Base-by-base conservation (phyloP, 148 eudicot genomes). In the Limonium bicolor region DNA sequence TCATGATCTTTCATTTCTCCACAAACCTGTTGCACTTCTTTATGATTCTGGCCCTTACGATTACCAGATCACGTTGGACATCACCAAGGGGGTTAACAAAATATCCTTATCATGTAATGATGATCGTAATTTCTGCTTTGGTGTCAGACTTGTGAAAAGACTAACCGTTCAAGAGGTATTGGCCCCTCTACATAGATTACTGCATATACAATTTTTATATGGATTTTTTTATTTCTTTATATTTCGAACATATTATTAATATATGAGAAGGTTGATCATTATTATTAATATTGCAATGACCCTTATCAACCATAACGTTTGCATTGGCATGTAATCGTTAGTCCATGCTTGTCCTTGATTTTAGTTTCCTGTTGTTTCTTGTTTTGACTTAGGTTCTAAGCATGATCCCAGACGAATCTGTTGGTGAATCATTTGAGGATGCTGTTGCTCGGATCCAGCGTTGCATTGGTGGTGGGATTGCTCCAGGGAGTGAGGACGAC, bases 361-460 rank as follows among this genome's bases (percentile, higher is more conserved):
- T n/a, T 54, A 14, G 12, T 43, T 14, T 8, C 14, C 32, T 58
- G 30, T 25, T 20, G 2, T n/a, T 9, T 27, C 22, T 50, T 3
- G 8, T 31, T 39, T 40, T 45, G 4, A 37, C 47, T 23, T 32
- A 88, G 97, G 72, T 88, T 57, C 59, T 84, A 29, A 71, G 55
- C 55, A 42, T 84, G 75, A 77, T 88, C 44, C 94, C 88, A 4
- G 59, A 68, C 42, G 82, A 72, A 54, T 49, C 65, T 64, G 77
- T 66, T 26, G 81, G 79, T 33, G 97, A 88, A 69, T 44, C 50
- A 59, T 80, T 88, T 57, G 93, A 70, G 47, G 74, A 74, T 37
- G 94, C 97, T 39, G 63, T 88, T 46, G 77, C 82, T 55, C 92
- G 97, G 48, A 77, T 88, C 51, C 78, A 77, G 49, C 85, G 93